Evolutionary conservation across 768 basidiomycete genomes (phyloP), one percentile per base, ranked within the genome.

Genomic region (Xerocomellus amylosporus): DNA sequence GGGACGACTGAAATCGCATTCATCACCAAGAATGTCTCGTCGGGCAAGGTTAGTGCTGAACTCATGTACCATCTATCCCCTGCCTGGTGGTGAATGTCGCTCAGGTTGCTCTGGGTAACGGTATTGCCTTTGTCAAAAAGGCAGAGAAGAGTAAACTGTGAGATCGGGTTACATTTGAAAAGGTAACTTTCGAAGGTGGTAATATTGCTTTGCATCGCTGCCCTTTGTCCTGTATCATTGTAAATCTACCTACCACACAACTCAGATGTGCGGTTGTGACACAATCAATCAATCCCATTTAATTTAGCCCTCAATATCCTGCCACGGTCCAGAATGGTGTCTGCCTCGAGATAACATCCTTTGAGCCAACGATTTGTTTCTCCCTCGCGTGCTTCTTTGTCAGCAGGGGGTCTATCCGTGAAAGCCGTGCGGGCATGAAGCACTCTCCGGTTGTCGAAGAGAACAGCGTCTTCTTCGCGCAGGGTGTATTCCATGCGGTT

Each of bases 401-500:
- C 74, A 15, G 66, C 70, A 49, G 61, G 64, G 26, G 54, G 22
- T 43, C 45, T 55, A 34, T 79, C 74, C n/a, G 63, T 51, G 65
- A 98, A 98, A 13, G 85, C 86, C 1, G 86, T 88, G 22, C 96
- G 75, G 0, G 90, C 93, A 69, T 99, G 96, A 55, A 98, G 69
- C 4, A 96, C 84, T 15, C 96, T 77, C 24, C 94, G 77, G 64
- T 98, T 99, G 66, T 98, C 95, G 61, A 99, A 99, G 10, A 96
- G 47, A 19, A 90, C 93, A 6, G 86, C 86, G 56, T 96, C 92
- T 30, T 93, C 92, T 71, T 94, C 91, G 30, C 73, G 68, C 41
- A 98, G 73, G 44, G 81, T 84, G 70, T 90, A 86, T 58, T 81
- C 69, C 55, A 80, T 88, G 39, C 76, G 77, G 24, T 77, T 79